Evolutionary conservation across 352 stramenopile species (phyloP), one percentile per base, ranked within the genome.

Genomic region (Phytopythium sindhum): DNA sequence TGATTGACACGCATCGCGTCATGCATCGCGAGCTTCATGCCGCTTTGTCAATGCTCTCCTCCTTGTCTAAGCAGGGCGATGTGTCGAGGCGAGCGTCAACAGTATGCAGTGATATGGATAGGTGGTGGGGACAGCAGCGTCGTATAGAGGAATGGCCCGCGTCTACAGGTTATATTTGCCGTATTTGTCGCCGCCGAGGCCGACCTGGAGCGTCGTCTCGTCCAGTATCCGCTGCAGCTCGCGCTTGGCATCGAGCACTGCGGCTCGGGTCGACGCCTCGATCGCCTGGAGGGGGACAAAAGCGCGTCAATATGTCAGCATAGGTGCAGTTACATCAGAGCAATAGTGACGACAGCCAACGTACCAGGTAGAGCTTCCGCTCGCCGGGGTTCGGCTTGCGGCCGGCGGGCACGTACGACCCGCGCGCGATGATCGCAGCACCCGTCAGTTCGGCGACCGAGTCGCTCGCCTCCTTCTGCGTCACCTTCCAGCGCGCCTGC

Each of bases 151-250:
- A 23, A 26, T 7, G 12, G 24, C 47, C 47, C 14, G 24, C 24
- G 47, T 53, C 33, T 93, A 96, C 64, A 96, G 72, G 78, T 84
- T 94, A 74, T 95, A 96, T 74, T 95, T 95, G 61, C 84, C 85
- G 73, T 95, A 94, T 70, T 92, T 91, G 69, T 96, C 84, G 62
- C 81, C 83, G 19, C 83, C 77, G 33, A 96, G 74, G 24, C 88
- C 88, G 24, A 96, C 86, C 86, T 96, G 85, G 50, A 96, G 73
- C 57, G 88, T 96, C 54, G 86, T 95, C 74, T 96, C 88, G 61
- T 96, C 85, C 76, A 96, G 67, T 74, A 96, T 93, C 45, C 86
- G 86, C 68, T 95, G 88, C 62, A 96, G 64, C 60, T 96, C 88
- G 57, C 81, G 73, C 56, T 78, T 84, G 17, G 88, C 88, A 26